Percentiles rank a stretch among this genome's conserved stretches.
These are phyloP conservation scores for Anastatica hierochuntica DNA, from an alignment of 345 rosid genomes.

Conservation along the genomic window DNA sequence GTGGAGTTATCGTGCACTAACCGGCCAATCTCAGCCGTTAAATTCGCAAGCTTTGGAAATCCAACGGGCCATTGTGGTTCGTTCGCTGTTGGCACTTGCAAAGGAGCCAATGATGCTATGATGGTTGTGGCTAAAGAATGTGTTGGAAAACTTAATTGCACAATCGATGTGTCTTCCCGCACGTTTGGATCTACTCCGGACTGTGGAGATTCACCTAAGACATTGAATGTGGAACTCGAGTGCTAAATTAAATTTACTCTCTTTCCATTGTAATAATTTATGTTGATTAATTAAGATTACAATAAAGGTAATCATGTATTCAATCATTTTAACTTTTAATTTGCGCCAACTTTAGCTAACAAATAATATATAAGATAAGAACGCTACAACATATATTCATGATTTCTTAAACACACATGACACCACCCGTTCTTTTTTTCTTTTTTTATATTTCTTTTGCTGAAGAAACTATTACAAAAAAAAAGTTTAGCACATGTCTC, in stretches of 20 bases:
- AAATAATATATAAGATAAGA: too few relatives aligned
- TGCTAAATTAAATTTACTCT: constrained; percentile 23
- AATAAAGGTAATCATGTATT: too few relatives aligned
- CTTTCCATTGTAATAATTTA: too few relatives aligned
- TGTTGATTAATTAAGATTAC: too few relatives aligned
- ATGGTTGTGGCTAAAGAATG: constrained; percentile 17
- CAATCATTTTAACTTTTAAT: too few relatives aligned
- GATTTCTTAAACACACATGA: too few relatives aligned
- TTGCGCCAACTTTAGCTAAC: too few relatives aligned
- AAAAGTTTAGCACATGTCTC: too few relatives aligned
- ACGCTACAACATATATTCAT: too few relatives aligned
- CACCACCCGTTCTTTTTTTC: too few relatives aligned
- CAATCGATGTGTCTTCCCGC: constrained; percentile 21
- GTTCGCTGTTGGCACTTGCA: constrained; percentile 18
- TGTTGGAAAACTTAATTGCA: constrained; percentile 22
- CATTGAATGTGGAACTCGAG: constrained; percentile 19
- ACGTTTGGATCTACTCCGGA: constrained; percentile 19
- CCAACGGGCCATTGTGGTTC: constrained; percentile 38
- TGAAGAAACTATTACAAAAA: too few relatives aligned
- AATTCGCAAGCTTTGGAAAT: constrained; percentile 49
- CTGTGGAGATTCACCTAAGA: constrained; percentile 16
- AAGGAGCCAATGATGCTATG: constrained; percentile 21
- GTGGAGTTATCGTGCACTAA: constrained; percentile 43
- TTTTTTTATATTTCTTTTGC: too few relatives aligned
- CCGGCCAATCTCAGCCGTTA: constrained; percentile 25